Conservation (phyloP, 2,329 filamentous ascomycete species). For the Monosporascus sp. region DNA sequence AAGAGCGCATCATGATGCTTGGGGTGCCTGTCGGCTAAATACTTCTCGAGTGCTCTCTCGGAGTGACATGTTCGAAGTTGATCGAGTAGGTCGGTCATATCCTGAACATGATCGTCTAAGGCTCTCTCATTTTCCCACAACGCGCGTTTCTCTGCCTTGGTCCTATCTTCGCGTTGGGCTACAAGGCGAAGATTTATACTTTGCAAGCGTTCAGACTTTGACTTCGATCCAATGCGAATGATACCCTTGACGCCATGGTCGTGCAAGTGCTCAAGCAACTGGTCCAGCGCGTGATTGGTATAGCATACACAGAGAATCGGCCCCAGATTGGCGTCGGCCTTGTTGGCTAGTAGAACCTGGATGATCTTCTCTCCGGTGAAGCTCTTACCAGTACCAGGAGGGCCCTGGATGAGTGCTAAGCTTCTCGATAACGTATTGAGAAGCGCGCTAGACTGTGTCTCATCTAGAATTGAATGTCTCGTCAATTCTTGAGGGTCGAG, state of each 20-base stretch:
- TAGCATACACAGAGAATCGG: constrained; percentile 51
- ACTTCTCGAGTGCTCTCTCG: constrained; percentile 9
- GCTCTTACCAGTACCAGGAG: constrained; percentile 66
- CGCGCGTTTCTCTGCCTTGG: constrained; percentile 32
- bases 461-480: constrained; percentile 44
- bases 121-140: constrained; percentile 21
- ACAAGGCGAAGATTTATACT: constrained; percentile 44
- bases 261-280: constrained; percentile 56
- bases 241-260: constrained; percentile 43
- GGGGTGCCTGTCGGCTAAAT: constrained; percentile 14
- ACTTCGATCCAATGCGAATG: constrained; percentile 57
- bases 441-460: constrained; percentile 46
- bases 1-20: constrained; percentile 23
- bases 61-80: constrained; percentile 2
- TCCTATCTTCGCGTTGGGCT: constrained; percentile 25
- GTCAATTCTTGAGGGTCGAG: constrained; percentile 20
- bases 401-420: constrained; percentile 62
- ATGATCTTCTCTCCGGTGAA: constrained; percentile 58
- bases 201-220: constrained; percentile 48
- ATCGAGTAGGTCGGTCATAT: background rate
- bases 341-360: constrained; percentile 45
- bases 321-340: constrained; percentile 33
- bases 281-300: constrained; percentile 47
- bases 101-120: constrained; percentile 5
- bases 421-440: constrained; percentile 46